A percentile compares a stretch with the other conserved stretches of the same genome.
Evolutionary conservation across 2,329 filamentous ascomycete species (phyloP).

Genomic region (Tolypocladium sp.): DNA sequence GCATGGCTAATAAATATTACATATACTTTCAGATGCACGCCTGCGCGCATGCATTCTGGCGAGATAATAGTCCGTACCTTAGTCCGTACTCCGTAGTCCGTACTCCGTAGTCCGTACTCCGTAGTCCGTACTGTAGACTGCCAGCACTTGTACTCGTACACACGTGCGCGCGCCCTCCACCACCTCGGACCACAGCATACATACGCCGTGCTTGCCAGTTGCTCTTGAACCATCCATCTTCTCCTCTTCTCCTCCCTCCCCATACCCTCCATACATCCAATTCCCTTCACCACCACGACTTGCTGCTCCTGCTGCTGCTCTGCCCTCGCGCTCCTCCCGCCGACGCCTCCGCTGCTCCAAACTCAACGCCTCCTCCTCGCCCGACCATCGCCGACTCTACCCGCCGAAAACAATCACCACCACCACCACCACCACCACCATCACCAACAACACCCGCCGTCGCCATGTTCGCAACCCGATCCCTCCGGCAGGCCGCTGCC

Average conservation of each 20-base stretch:
- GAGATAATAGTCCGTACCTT: background rate
- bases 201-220: background rate
- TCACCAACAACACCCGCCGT: too few relatives aligned
- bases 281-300: background rate
- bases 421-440: too few relatives aligned
- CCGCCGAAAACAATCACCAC: background rate
- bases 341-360: background rate
- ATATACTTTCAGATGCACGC: background rate
- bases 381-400: too few relatives aligned
- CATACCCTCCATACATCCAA: background rate
- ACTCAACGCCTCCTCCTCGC: too few relatives aligned
- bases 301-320: background rate
- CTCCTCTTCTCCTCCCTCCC: background rate
- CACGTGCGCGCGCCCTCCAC: background rate
- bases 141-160: background rate
- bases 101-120: background rate
- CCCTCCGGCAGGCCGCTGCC: constrained; percentile 49
- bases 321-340: background rate
- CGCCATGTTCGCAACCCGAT: constrained; percentile 46
- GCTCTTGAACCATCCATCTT: background rate
- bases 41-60: background rate
- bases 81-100: background rate
- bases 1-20: background rate
- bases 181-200: background rate
- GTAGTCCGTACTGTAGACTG: background rate